phyloP scores from a whole-genome alignment of 148 eudicot genomes.

The Persicaria tinctoria region DNA sequence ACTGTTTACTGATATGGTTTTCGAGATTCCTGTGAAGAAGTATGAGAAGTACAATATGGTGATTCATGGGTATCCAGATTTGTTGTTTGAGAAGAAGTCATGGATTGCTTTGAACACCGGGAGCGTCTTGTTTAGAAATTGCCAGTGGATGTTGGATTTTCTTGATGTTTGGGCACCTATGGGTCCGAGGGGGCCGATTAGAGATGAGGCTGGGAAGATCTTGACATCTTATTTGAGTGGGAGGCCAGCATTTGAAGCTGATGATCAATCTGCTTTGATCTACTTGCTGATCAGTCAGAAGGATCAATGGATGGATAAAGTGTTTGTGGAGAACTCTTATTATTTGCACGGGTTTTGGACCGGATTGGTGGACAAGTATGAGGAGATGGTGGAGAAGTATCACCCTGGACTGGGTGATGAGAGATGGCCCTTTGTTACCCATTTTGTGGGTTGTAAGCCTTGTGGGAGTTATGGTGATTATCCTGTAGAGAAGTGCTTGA shows the following conservation, averaged over 20 bases:
- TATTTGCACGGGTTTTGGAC: conserved; percentile 88
- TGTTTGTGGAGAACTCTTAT: conserved; percentile 73
- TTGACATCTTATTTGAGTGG: conserved; percentile 62
- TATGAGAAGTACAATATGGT: conserved; percentile 49
- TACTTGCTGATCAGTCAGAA: conserved; percentile 57
- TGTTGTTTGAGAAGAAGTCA: conserved; percentile 62
- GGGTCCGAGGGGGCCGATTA: conserved; percentile 75
- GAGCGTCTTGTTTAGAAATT: conserved; percentile 71
- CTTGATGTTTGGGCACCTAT: conserved; percentile 83
- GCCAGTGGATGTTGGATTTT: conserved; percentile 86
- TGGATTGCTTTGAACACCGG: conserved; percentile 93
- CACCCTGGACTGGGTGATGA: conserved; percentile 86
- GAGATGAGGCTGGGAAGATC: conserved; percentile 64
- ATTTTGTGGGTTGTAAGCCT: conserved; percentile 95
- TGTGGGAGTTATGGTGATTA: conserved; percentile 89
- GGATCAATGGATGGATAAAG: conserved; percentile 60
- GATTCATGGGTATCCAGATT: conserved; percentile 72
- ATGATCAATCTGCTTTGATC: conserved; percentile 80
- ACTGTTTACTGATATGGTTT: conserved; percentile 77
- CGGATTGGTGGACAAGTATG: conserved; percentile 75
- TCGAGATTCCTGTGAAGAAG: conserved; percentile 54
- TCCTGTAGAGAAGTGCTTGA: conserved; percentile 78
- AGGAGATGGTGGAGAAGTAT: conserved; percentile 67
- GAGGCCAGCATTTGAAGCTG: conserved; percentile 72
- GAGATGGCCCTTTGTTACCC: conserved; percentile 90